A percentile compares a stretch with the other conserved stretches of the same genome.
These are phyloP conservation scores for Dactylorhiza incarnata DNA, from an alignment of 106 monocot species.

Conservation along the genomic window DNA sequence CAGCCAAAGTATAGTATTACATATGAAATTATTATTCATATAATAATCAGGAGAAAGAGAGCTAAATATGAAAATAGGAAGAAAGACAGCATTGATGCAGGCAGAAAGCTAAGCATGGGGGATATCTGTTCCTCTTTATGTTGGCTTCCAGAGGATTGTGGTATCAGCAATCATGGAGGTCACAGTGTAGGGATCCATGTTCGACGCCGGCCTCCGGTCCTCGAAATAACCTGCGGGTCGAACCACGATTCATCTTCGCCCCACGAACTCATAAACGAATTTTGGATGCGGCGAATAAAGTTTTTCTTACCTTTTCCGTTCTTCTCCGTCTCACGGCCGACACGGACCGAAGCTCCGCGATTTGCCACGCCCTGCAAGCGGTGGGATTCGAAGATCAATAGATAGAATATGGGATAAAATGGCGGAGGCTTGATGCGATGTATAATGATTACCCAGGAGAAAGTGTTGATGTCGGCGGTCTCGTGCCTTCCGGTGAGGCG, in stretches of 20 bases:
- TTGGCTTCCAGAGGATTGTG: constrained; percentile 16
- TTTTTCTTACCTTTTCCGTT: constrained; percentile 17
- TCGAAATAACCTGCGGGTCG: constrained; percentile 11
- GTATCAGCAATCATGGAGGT: constrained; percentile 20
- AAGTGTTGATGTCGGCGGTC: constrained; percentile 62
- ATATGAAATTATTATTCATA: background rate
- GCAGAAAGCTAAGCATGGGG: background rate
- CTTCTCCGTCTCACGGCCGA: constrained; percentile 24
- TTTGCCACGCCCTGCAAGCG: constrained; percentile 21
- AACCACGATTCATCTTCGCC: background rate
- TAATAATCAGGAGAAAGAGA: background rate
- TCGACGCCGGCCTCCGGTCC: constrained; percentile 17
- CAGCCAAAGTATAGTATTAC: background rate
- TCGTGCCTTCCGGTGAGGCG: constrained; percentile 54
- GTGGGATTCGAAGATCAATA: background rate
- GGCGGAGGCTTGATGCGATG: no score
- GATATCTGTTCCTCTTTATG: background rate
- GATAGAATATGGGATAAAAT: background rate
- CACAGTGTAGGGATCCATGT: constrained; percentile 20
- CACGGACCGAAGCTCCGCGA: constrained; percentile 25
- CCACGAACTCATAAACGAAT: no score
- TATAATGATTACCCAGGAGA: constrained; percentile 31
- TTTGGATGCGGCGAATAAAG: no score
- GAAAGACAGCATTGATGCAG: background rate
- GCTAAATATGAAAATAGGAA: background rate